Evolutionary conservation across 106 monocot genomes (phyloP), one percentile per base, ranked within the genome.

Genomic region (Allium fistulosum): DNA sequence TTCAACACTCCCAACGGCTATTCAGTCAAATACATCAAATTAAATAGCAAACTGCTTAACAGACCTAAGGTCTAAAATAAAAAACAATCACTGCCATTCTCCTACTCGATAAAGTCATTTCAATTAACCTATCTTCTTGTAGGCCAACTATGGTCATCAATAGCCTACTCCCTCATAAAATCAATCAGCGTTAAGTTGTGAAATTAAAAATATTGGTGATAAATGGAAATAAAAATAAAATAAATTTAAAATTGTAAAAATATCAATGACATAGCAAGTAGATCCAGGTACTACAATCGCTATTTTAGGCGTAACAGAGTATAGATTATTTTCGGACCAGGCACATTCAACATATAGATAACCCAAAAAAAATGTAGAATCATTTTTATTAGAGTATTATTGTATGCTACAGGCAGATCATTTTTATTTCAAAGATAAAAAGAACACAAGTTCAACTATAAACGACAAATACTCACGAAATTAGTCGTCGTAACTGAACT

Each of bases 401-500:
- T 90, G 47, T 87, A 94, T 13, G 90, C 94, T 37, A 94, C 71
- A 59, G 78, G 67, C 12, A 85, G 76, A 71, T 94, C 90, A 7
- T 82, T 85, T 72, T 85, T 87, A 79, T 94, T 94, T 11, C 79
- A 73, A 2, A 94, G 56, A 76, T 87, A 84, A 47, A 94, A 75
- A 37, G 87, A 87, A 67, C 90, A 90, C n/a, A 90, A 87, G 73
- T 87, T 84, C 90, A 82, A 87, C 82, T 94, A 90, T 84, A 71
- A 60, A n/a, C n/a, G n/a, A n/a, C n/a, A n/a, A n/a, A n/a, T n/a
- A 27, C 72, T 46, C 59, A 58, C 27, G 6, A 58, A 63, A 68
- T 12, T 37, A 12, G 8, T 16, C 65, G 11, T 58, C 57, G 2
- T 8, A 28, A 73, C 28, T 37, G 9, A 17, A 48, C 55, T 47